These are phyloP conservation scores for Amylocarpus encephaloides DNA, from an alignment of 2,329 filamentous ascomycete species.

Conservation along the genomic window DNA sequence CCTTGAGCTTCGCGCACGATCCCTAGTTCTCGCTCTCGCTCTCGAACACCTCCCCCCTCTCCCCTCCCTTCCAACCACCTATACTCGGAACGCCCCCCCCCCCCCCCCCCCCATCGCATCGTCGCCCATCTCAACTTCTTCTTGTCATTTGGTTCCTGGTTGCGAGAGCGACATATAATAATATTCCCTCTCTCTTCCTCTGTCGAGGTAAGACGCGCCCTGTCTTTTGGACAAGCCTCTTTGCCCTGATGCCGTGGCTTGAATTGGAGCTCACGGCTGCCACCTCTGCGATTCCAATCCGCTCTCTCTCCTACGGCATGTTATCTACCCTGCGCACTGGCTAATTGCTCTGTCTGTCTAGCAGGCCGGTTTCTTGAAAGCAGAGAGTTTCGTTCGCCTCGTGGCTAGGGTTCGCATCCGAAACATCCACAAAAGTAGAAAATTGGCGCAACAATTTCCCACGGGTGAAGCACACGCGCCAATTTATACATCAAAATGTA, in stretches of 20 bases:
- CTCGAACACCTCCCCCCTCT: neutral
- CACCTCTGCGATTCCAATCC: slow-evolving; percentile 3
- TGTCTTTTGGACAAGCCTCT: slow-evolving; percentile 20
- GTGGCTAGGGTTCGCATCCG: slow-evolving; percentile 19
- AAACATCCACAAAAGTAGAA: slow-evolving; percentile 12
- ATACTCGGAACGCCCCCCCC: slow-evolving; percentile 3
- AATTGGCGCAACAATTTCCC: slow-evolving; percentile 18
- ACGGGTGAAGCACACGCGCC: slow-evolving; percentile 10
- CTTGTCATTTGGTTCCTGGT: neutral
- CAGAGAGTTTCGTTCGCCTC: slow-evolving; percentile 13
- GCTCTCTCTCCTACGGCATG: neutral
- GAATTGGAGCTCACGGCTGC: slow-evolving; percentile 19
- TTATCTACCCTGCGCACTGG: slow-evolving; percentile 14
- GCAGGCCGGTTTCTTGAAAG: slow-evolving; percentile 17
- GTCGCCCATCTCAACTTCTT: slow-evolving; percentile 10
- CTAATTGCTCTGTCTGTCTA: slow-evolving; percentile 17
- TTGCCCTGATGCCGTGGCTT: slow-evolving; percentile 20
- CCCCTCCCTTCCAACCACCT: slow-evolving; percentile 4
- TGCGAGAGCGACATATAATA: neutral
- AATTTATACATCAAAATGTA: slow-evolving; percentile 17
- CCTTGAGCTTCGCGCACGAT: slow-evolving; percentile 22
- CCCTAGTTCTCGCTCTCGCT: slow-evolving; percentile 16
- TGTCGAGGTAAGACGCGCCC: slow-evolving; percentile 28
- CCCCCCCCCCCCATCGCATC: slow-evolving; percentile 5
- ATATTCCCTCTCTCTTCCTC: slow-evolving; percentile 10